Evolutionary conservation across 73 alveolate genomes (phyloP).

Genomic region (Stentor coeruleus): DNA sequence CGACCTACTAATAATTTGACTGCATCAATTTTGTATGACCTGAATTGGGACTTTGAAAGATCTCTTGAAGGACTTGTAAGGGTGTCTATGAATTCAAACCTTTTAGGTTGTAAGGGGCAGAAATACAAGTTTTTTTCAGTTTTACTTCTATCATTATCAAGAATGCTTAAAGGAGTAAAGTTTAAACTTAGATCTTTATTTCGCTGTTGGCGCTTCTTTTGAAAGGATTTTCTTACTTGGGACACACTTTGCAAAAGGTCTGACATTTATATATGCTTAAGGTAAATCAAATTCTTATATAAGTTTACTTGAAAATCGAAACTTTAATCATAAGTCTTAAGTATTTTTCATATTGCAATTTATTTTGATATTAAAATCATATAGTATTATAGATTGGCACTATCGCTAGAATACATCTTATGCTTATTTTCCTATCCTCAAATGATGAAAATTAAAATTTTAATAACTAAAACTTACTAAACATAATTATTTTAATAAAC

Average conservation of each 20-base stretch:
- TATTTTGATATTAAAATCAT: too few relatives aligned
- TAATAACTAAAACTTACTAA: too few relatives aligned
- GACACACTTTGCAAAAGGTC: neutral
- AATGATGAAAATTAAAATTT: too few relatives aligned
- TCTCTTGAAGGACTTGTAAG: neutral
- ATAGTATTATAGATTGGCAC: too few relatives aligned
- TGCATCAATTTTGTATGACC: neutral
- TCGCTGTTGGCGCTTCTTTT: neutral
- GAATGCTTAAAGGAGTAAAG: neutral
- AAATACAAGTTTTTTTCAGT: neutral
- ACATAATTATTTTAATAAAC: too few relatives aligned
- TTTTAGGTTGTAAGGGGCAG: neutral
- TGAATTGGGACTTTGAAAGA: too few relatives aligned
- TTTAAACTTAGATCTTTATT: neutral
- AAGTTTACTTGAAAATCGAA: too few relatives aligned
- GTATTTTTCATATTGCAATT: too few relatives aligned
- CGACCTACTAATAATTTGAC: neutral
- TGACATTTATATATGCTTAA: slow-evolving; percentile 5
- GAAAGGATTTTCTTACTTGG: neutral
- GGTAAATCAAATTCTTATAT: too few relatives aligned
- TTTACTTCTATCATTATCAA: neutral
- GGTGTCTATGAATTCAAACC: neutral
- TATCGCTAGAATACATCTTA: too few relatives aligned
- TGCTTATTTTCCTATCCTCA: too few relatives aligned
- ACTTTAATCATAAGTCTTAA: too few relatives aligned